Conservation (phyloP, 2,329 filamentous ascomycete species). For the Thelonectria rubi region DNA sequence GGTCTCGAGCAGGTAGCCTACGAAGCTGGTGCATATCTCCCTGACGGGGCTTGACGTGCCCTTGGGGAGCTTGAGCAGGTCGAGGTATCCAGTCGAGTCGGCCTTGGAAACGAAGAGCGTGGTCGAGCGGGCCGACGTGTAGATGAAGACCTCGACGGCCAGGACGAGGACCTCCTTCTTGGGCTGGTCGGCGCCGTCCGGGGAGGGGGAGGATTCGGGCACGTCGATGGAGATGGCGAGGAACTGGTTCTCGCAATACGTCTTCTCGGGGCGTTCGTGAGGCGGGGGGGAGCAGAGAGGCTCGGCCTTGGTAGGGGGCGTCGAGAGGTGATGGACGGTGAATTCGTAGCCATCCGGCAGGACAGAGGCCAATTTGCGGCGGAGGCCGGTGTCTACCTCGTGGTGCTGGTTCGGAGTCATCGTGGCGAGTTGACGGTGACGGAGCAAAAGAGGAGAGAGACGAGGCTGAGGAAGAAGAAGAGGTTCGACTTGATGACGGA, state of each 20-base stretch:
- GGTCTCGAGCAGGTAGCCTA: constrained; percentile 76
- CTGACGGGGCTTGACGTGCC: constrained; percentile 77
- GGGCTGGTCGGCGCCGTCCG: constrained; percentile 37
- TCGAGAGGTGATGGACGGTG: constrained; percentile 86
- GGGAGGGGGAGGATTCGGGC: constrained; percentile 24
- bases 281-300: constrained; percentile 84
- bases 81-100: constrained; percentile 90
- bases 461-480: neutral
- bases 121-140: constrained; percentile 80
- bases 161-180: constrained; percentile 73
- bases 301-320: constrained; percentile 76
- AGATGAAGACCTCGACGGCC: constrained; percentile 88
- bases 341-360: constrained; percentile 67
- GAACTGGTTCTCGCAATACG: constrained; percentile 88
- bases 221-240: constrained; percentile 61
- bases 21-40: constrained; percentile 76
- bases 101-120: constrained; percentile 97
- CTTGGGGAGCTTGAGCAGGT: constrained; percentile 69
- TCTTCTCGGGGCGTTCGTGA: constrained; percentile 75
- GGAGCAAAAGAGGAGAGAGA: neutral
- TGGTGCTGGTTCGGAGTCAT: constrained; percentile 17
- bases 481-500: no score
- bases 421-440: constrained; percentile 8
- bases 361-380: constrained; percentile 53
- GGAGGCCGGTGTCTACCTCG: constrained; percentile 25